Evolutionary conservation across 257 asterid species (phyloP).

Genomic region (Craterostigma plantagineum): DNA sequence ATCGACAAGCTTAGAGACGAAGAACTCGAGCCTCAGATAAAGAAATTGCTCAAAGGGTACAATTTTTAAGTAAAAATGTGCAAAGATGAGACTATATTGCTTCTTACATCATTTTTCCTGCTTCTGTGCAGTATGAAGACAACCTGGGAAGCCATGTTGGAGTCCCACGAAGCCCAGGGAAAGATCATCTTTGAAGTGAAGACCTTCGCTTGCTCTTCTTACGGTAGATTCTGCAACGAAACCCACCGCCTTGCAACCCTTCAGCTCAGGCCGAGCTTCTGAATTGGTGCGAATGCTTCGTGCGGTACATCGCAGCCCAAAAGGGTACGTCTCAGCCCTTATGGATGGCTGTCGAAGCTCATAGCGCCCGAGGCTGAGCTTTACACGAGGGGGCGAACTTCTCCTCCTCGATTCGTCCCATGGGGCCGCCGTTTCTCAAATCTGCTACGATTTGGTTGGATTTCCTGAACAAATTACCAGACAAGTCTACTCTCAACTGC

Average conservation of each 20-base stretch:
- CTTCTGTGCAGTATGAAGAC: no score
- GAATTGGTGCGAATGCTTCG: slow-evolving; percentile 71
- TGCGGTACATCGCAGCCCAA: slow-evolving; percentile 40
- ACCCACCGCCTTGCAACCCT: slow-evolving; percentile 68
- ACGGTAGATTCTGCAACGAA: slow-evolving; percentile 75
- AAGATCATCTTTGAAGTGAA: no score
- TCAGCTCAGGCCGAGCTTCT: slow-evolving; percentile 76
- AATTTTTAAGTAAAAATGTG: no score
- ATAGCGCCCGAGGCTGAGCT: slow-evolving; percentile 18
- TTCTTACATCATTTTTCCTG: no score
- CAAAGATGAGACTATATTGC: no score
- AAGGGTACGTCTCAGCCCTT: slow-evolving; percentile 42
- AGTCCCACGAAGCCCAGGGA: no score
- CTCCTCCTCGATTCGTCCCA: slow-evolving; percentile 6
- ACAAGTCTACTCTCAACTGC: slow-evolving; percentile 46
- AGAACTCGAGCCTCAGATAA: no score
- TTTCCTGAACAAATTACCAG: slow-evolving; percentile 42
- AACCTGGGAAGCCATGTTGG: no score
- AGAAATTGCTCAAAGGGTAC: no score
- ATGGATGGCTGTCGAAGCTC: slow-evolving; percentile 61
- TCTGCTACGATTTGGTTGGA: slow-evolving; percentile 56
- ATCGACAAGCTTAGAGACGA: no score
- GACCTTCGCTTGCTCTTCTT: no score
- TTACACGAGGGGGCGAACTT: slow-evolving; percentile 1
- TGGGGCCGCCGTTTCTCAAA: slow-evolving; percentile 32